phyloP scores from a whole-genome alignment of 2,329 filamentous ascomycete genomes.

The Hyphodiscus sp. region DNA sequence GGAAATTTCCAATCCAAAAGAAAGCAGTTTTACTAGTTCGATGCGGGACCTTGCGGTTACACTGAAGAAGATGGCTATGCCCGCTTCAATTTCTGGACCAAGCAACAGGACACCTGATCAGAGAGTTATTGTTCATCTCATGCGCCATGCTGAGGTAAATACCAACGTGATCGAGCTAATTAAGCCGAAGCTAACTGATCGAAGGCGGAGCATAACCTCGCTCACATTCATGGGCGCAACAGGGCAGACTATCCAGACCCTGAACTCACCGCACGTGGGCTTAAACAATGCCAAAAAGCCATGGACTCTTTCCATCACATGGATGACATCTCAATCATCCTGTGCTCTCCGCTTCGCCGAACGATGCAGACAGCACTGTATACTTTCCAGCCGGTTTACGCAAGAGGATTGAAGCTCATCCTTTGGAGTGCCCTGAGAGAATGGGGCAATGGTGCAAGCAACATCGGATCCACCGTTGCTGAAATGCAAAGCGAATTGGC shows the following conservation, averaged over 20 bases:
- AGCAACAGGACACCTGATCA: not conserved
- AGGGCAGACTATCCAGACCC: slow-evolving; percentile 49
- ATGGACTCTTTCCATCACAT: slow-evolving; percentile 56
- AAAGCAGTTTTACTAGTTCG: not conserved
- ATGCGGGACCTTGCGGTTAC: not conserved
- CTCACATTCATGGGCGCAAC: slow-evolving; percentile 60
- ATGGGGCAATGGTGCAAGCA: slow-evolving; percentile 48
- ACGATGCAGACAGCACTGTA: slow-evolving; percentile 71
- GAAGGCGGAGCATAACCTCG: slow-evolving; percentile 69
- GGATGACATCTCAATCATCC: slow-evolving; percentile 57
- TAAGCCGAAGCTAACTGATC: slow-evolving; percentile 27
- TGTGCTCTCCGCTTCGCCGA: slow-evolving; percentile 71
- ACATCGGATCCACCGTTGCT: not conserved
- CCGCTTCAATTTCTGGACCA: not conserved
- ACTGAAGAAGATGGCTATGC: not conserved
- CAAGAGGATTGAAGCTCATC: slow-evolving; percentile 37
- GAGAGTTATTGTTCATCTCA: slow-evolving; percentile 47
- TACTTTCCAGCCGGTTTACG: slow-evolving; percentile 54
- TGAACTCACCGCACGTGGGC: slow-evolving; percentile 63
- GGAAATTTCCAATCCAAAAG: no score
- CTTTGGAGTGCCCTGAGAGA: slow-evolving; percentile 74
- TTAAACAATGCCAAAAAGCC: slow-evolving; percentile 65
- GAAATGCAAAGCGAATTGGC: not conserved
- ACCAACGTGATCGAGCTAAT: slow-evolving; percentile 28
- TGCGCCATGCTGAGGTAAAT: slow-evolving; percentile 61